A percentile compares a stretch with the other conserved stretches of the same genome.
Conservation (phyloP, 2,329 filamentous ascomycete genomes). For the Grosmannia clavigera region DNA sequence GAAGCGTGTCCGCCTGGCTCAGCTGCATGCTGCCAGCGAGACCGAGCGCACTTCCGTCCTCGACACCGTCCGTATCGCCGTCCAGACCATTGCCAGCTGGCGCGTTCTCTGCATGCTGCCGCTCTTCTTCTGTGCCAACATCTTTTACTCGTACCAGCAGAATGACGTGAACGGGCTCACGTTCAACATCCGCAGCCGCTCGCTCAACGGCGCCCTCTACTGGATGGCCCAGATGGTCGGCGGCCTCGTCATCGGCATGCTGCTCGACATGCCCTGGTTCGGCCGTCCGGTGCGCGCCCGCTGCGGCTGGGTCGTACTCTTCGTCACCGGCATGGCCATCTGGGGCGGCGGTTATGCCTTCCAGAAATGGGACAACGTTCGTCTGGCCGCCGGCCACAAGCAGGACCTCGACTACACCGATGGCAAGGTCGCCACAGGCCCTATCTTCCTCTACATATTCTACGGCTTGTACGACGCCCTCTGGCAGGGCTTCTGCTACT, state of each 20-base stretch:
- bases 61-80: slow-evolving; percentile 23
- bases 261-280: slow-evolving; percentile 30
- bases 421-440: slow-evolving; percentile 3
- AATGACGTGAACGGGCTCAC: slow-evolving; percentile 41
- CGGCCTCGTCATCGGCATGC: slow-evolving; percentile 31
- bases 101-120: slow-evolving; percentile 50
- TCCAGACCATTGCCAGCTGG: slow-evolving; percentile 28
- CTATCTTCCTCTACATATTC: slow-evolving; percentile 59
- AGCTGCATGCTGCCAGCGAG: slow-evolving; percentile 24
- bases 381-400: slow-evolving; percentile 21
- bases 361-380: slow-evolving; percentile 40
- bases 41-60: slow-evolving; percentile 31
- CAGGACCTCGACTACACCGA: slow-evolving; percentile 24
- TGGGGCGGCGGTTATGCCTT: slow-evolving; percentile 54
- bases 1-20: slow-evolving; percentile 25
- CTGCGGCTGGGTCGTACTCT: slow-evolving; percentile 31
- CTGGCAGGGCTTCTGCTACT: slow-evolving; percentile 55
- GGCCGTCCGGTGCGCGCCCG: slow-evolving; percentile 31
- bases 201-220: slow-evolving; percentile 41
- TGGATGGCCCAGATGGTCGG: slow-evolving; percentile 46
- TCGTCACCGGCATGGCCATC: slow-evolving; percentile 37
- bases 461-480: slow-evolving; percentile 57
- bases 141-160: slow-evolving; percentile 45
- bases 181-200: slow-evolving; percentile 43
- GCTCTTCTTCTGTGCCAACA: slow-evolving; percentile 64